Evolutionary conservation across 805 yeast genomes (phyloP).

Genomic region (Blastobotrys americana): DNA sequence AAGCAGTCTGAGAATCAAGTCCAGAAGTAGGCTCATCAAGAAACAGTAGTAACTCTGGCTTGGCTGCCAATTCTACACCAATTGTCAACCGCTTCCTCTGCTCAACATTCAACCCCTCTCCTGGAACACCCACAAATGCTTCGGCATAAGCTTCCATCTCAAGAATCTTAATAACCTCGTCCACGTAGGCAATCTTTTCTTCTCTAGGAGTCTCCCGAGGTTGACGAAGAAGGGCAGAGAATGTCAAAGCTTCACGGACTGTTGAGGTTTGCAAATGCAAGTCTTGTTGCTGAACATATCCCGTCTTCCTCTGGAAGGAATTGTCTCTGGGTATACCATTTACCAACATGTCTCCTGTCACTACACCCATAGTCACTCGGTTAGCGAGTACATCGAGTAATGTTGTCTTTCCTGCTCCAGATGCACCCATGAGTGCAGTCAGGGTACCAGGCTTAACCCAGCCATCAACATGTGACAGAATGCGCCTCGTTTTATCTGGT

Average conservation of each 20-base stretch:
- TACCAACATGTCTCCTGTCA: constrained; percentile 60
- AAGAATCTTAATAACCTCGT: constrained; percentile 52
- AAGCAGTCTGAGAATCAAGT: constrained; percentile 60
- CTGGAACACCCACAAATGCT: constrained; percentile 68
- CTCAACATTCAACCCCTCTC: constrained; percentile 60
- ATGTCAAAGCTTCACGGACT: constrained; percentile 63
- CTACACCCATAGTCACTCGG: constrained; percentile 63
- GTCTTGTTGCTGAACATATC: constrained; percentile 75
- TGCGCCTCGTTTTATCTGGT: constrained; percentile 51
- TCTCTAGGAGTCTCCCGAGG: constrained; percentile 42
- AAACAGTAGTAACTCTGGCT: constrained; percentile 52
- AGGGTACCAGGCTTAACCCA: constrained; percentile 80
- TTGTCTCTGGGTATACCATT: constrained; percentile 54
- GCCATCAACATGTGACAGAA: constrained; percentile 62
- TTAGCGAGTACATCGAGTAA: constrained; percentile 63
- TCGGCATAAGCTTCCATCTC: constrained; percentile 62
- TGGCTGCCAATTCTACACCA: constrained; percentile 62
- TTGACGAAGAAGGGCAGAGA: constrained; percentile 63
- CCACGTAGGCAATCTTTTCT: constrained; percentile 62
- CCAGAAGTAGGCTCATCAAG: constrained; percentile 67
- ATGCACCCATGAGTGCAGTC: constrained; percentile 71
- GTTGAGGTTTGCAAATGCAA: constrained; percentile 58
- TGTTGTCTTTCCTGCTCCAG: constrained; percentile 80
- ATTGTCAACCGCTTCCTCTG: constrained; percentile 57
- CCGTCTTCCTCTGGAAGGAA: constrained; percentile 60